A percentile compares a stretch with the other conserved stretches of the same genome.
These are phyloP conservation scores for Rosa persica DNA, from an alignment of 306 rosid genomes.

Conservation along the genomic window DNA sequence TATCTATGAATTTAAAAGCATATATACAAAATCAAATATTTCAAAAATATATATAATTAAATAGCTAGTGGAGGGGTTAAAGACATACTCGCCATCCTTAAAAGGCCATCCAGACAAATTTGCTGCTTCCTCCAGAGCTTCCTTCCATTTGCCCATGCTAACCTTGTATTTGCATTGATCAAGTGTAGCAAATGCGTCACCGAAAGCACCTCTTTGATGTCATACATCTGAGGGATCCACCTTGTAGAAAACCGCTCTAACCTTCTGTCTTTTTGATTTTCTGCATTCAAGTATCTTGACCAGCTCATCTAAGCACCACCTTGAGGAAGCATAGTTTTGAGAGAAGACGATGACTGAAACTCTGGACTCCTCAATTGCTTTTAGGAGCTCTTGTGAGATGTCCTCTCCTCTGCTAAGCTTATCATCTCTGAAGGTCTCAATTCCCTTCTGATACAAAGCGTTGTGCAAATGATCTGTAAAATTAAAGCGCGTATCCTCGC, in stretches of 20 bases:
- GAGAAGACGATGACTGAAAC: too few species aligned
- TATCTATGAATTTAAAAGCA: not conserved
- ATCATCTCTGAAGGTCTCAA: not conserved
- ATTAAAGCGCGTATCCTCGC: not conserved
- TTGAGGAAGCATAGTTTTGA: too few species aligned
- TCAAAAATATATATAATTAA: too few species aligned
- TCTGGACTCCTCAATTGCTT: too few species aligned
- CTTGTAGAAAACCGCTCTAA: too few species aligned
- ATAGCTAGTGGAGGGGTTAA: too few species aligned
- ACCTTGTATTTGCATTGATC: not conserved
- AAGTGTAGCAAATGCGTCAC: not conserved
- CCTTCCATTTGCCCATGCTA: not conserved
- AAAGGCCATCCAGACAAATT: constrained; percentile 2
- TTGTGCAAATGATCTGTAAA: not conserved
- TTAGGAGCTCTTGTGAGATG: not conserved
- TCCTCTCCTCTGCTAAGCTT: not conserved
- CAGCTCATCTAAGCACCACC: too few species aligned
- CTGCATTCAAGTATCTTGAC: too few species aligned
- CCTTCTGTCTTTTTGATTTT: too few species aligned
- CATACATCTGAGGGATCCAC: not conserved
- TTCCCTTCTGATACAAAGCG: not conserved
- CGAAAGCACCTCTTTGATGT: not conserved
- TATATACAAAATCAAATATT: not conserved
- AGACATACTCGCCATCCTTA: not conserved
- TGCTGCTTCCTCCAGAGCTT: constrained; percentile 1